These are phyloP conservation scores for Neofusicoccum cordaticola DNA, from an alignment of 2,329 filamentous ascomycete species.

Conservation along the genomic window DNA sequence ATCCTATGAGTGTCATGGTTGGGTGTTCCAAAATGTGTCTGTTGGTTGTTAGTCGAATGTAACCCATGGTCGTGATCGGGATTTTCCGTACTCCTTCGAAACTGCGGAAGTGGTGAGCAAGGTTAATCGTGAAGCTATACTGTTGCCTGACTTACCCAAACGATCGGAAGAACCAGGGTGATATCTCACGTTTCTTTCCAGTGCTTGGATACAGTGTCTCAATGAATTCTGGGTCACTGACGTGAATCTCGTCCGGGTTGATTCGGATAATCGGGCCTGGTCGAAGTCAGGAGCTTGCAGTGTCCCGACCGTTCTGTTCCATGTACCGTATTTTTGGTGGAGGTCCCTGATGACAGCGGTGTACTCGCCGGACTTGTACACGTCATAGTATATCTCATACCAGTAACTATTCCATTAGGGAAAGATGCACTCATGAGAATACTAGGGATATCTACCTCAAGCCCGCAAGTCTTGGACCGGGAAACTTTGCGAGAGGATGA, in stretches of 20 bases:
- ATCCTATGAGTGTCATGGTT: conserved; percentile 24
- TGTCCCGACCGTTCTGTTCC: not conserved
- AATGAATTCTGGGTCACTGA: conserved; percentile 39
- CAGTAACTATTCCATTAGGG: not conserved
- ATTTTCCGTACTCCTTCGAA: not conserved
- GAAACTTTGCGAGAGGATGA: not conserved
- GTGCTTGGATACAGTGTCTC: conserved; percentile 29
- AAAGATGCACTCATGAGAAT: not conserved
- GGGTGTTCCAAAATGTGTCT: conserved; percentile 10
- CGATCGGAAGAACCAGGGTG: not conserved
- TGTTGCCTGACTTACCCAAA: not conserved
- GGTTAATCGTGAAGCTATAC: not conserved
- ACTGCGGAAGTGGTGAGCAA: not conserved
- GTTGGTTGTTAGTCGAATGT: not conserved
- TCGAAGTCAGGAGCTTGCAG: not conserved
- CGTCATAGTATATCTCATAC: not conserved
- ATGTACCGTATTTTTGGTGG: not conserved
- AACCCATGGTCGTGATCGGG: too few species aligned
- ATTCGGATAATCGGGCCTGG: conserved; percentile 43
- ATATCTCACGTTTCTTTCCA: conserved; percentile 20
- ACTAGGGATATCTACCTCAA: not conserved
- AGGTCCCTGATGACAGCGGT: not conserved
- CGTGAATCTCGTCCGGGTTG: conserved; percentile 43
- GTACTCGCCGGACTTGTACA: not conserved
- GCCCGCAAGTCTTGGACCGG: not conserved